Evolutionary conservation across 2,329 filamentous ascomycete species (phyloP), one percentile per base, ranked within the genome.

Genomic region (Sporothrix brunneoviolacea): DNA sequence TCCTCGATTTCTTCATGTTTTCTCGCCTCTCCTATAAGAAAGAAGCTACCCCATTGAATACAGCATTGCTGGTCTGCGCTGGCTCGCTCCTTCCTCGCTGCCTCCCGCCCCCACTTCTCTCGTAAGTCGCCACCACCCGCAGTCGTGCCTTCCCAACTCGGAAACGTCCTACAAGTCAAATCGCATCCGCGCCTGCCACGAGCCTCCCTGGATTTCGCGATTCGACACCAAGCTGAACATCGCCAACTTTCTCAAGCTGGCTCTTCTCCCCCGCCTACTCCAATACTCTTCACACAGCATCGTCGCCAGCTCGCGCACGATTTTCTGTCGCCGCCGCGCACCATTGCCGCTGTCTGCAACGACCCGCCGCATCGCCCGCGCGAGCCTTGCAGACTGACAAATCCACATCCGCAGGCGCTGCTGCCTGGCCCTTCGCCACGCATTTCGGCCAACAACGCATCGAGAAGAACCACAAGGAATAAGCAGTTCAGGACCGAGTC

Each of bases 141-240:
- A 28, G 40, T 51, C 41, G 51, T 54, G 51, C 54, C 48, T 54
- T 55, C 54, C 54, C 48, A 54, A 55, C 48, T 47, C 18, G 51
- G 51, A 51, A 50, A 42, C 36, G 21, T 24, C 37, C n/a, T 22
- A 40, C 46, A 22, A 36, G 18, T n/a, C 39, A 30, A 42, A 39
- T 36, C 47, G 22, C 38, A 18, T 28, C 36, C 16, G 30, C 43
- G 19, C 24, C 37, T 30, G 37, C 37, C 24, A 40, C 28, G 22
- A 37, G n/a, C n/a, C n/a, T n/a, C n/a, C n/a, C n/a, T n/a, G n/a
- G n/a, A n/a, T n/a, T n/a, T n/a, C n/a, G n/a, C n/a, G n/a, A n/a
- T n/a, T n/a, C 40, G 40, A 15, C 42, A 36, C 28, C 33, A 39
- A 30, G 35, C 36, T 37, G n/a, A 28, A 19, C 21, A 21, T 18